Evolutionary conservation across 192 early-diverging fungal species (phyloP).

Genomic region (Entomortierella lignicola): DNA sequence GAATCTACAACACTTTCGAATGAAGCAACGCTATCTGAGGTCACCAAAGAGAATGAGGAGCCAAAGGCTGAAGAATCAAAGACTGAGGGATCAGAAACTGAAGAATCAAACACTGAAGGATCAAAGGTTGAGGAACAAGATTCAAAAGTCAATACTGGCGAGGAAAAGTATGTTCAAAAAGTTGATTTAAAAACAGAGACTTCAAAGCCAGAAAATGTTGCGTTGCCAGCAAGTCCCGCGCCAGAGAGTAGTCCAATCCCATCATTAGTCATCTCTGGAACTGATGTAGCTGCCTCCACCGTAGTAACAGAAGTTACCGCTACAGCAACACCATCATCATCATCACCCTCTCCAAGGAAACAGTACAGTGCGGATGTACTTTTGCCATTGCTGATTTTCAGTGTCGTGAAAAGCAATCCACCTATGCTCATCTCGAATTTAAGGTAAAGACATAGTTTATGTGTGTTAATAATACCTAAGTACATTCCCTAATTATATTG

Average conservation of each 20-base stretch:
- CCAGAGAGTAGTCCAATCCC: neutral
- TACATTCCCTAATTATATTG: no score
- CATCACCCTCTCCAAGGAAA: slow-evolving; percentile 11
- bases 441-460: no score
- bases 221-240: slow-evolving; percentile 22
- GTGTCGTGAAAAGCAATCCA: slow-evolving; percentile 75
- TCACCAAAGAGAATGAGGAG: neutral
- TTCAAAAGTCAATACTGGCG: neutral
- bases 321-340: neutral
- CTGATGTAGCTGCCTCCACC: neutral
- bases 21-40: neutral
- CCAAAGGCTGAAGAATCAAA: no score
- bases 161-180: neutral
- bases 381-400: slow-evolving; percentile 75
- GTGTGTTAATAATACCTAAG: no score
- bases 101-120: no score
- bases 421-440: slow-evolving; percentile 76
- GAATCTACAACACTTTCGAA: neutral
- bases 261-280: neutral
- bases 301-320: neutral
- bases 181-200: neutral
- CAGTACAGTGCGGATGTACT: slow-evolving; percentile 71
- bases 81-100: neutral
- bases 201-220: slow-evolving; percentile 13
- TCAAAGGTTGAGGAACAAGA: neutral